Base-by-base conservation (phyloP, 1,139 yeast species). In the Diutina sp. region DNA sequence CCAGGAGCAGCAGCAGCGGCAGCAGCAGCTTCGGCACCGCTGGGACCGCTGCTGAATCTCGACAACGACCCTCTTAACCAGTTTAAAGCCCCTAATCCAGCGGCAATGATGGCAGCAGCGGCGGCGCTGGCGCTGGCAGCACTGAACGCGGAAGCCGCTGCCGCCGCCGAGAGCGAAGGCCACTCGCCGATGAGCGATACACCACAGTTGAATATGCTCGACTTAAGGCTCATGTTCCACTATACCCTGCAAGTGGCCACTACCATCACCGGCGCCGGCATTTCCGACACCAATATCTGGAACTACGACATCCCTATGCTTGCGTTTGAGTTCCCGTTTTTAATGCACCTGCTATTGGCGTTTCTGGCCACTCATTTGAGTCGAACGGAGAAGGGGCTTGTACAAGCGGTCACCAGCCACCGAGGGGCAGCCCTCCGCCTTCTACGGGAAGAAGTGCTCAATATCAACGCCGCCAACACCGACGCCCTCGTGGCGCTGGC, bases 401-500 rank as follows among this genome's bases (percentile, higher is more conserved):
- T 87, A 64, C 88, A 85, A 64, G 87, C 89, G 61, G 95, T 90
- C 9, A 89, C 96, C 0, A 79, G 84, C 56, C 97, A 91, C 69
- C 73, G 97, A 51, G 90, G 95, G 9, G 95, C 89, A 66, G 96
- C 97, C 0, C 72, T 91, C 56, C 73, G 91, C 58, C 72, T 90
- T 54, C 71, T 91, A 57, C 73, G 97, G 58, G 95, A 87, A 64
- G 97, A 95, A 1, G 96, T 91, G 4, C 74, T 88, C 61, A 84
- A 88, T 61, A 90, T 91, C 59, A 85, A 87, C 44, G 78, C 88
- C 1, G 90, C 87, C 55, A 90, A 90, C 64, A 86, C 96, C 6
- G 98, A 91, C 69, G 96, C 97, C 0, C 72, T 91, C 58, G 97
- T 91, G 12, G 97, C 97, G 0, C 84, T 95, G 58, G 96, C 97